These are phyloP conservation scores for Phaeosphaeriaceae sp. DNA, from an alignment of 2,329 filamentous ascomycete species.

Conservation along the genomic window DNA sequence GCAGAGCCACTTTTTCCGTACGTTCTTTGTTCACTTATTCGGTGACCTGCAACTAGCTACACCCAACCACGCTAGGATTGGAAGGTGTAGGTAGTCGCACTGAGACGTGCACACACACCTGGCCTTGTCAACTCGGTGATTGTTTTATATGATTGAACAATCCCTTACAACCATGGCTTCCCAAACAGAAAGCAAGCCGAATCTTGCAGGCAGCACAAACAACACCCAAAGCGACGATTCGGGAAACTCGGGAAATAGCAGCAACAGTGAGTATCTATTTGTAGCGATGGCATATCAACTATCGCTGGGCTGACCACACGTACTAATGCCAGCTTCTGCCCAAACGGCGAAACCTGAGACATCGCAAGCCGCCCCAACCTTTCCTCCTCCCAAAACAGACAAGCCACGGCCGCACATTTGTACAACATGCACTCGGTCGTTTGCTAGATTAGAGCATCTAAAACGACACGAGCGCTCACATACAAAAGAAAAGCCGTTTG, in stretches of 20 bases:
- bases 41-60: constrained; percentile 21
- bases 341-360: constrained; percentile 41
- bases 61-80: constrained; percentile 8
- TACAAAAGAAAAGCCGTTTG: constrained; percentile 98
- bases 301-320: constrained; percentile 23
- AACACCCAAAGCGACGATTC: constrained; percentile 39
- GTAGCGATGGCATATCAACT: constrained; percentile 1
- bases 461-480: constrained; percentile 98
- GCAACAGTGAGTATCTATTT: constrained; percentile 38
- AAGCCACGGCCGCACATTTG: constrained; percentile 96
- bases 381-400: constrained; percentile 91
- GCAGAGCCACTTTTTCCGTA: constrained; percentile 26
- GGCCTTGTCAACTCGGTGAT: constrained; percentile 3
- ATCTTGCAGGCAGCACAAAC: constrained; percentile 35
- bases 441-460: constrained; percentile 92
- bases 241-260: constrained; percentile 34
- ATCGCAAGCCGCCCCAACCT: constrained; percentile 48
- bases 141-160: constrained; percentile 3
- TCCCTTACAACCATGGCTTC: constrained; percentile 29
- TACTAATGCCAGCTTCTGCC: constrained; percentile 31
- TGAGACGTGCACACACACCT: constrained; percentile 1
- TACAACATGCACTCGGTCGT: constrained; percentile 86
- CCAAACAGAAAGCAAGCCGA: constrained; percentile 27
- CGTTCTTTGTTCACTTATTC: constrained; percentile 29
- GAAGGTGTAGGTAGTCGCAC: constrained; percentile 5